A percentile compares a stretch with the other conserved stretches of the same genome.
Conservation (phyloP, 2,329 filamentous ascomycete species). For the Trichophyton schoenleinii region DNA sequence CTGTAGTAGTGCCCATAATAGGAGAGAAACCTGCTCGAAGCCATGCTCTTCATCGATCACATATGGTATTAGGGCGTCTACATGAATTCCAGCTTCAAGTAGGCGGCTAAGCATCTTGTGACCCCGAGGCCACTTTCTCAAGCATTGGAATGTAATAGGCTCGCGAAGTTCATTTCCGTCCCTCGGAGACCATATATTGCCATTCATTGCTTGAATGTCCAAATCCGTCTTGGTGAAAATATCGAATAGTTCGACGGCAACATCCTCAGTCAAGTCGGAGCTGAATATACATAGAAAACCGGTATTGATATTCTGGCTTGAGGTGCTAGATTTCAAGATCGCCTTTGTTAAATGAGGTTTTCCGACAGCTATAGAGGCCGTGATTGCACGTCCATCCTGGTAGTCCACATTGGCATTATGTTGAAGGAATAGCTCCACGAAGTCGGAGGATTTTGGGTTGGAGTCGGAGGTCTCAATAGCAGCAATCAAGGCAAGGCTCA, state of each 20-base stretch:
- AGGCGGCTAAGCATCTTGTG: slow-evolving; percentile 41
- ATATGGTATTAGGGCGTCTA: slow-evolving; percentile 41
- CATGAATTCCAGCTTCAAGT: slow-evolving; percentile 47
- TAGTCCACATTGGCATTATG: slow-evolving; percentile 40
- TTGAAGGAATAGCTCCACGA: slow-evolving; percentile 29
- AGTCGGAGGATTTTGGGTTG: slow-evolving; percentile 27
- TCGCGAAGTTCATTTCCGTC: slow-evolving; percentile 34
- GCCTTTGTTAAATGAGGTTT: slow-evolving; percentile 31
- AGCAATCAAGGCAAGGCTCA: slow-evolving; percentile 36
- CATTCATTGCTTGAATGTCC: slow-evolving; percentile 8
- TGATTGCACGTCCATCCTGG: slow-evolving; percentile 39
- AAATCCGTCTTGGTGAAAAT: slow-evolving; percentile 31
- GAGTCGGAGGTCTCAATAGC: slow-evolving; percentile 35
- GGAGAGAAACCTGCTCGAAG: slow-evolving; percentile 44
- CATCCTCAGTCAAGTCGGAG: slow-evolving; percentile 38
- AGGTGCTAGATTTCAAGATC: slow-evolving; percentile 8
- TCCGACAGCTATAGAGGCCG: slow-evolving; percentile 42
- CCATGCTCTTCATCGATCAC: slow-evolving; percentile 39
- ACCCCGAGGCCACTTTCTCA: slow-evolving; percentile 45
- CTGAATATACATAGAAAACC: slow-evolving; percentile 48
- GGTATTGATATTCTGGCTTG: slow-evolving; percentile 36
- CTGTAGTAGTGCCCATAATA: slow-evolving; percentile 51
- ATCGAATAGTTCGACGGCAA: slow-evolving; percentile 39
- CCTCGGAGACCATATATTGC: slow-evolving; percentile 29
- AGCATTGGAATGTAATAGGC: slow-evolving; percentile 42